Base-by-base conservation (phyloP, 2,329 filamentous ascomycete species). In the Ceratocystis variospora region DNA sequence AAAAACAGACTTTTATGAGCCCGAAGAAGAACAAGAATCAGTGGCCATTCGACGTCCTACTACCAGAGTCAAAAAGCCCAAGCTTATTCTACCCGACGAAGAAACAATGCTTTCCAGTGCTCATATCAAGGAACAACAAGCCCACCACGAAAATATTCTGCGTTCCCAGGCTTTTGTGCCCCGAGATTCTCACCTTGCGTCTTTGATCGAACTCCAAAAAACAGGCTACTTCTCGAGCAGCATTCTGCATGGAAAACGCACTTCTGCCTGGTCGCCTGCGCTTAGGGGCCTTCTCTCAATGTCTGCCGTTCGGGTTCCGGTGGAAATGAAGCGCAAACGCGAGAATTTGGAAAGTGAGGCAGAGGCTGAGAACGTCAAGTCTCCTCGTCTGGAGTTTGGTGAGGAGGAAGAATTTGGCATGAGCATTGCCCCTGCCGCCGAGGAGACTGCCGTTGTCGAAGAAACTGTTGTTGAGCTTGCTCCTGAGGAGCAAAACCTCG, bases 261-360 rank as follows among this genome's bases (percentile, higher is more conserved):
- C 86, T 71, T 82, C 84, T 70, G 84, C 84, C 53, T 96, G 91
- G 92, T 93, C 93, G 2, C 93, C 93, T 0, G 94, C 99, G 76
- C 81, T 99, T 22, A 87, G 90, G 68, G 90, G 88, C n/a, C 85
- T 99, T 71, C 79, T 97, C n/a, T 96, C 91, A 1, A 79, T 96
- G 53, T 90, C 95, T 70, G 82, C 89, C 15, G 82, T 96, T 17
- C 86, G 87, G 68, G 85, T 85, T 67, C 82, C 87, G 53, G 87
- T 86, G 67, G 90, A 96, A 68, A 81, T 93, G 66, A 99, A 97
- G 82, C 85, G 94, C 68, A 99, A 99, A 81, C 87, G 94, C 33
- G 91, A 96, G 72, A 91, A 87, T 71, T 91, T 89, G 28, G 84
- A 94, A 69, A 89, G 88, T 57, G 90, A 93, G 72, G 82, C 94